Percentiles rank a stretch among this genome's conserved stretches.
These are phyloP conservation scores for Ophiostoma himal-ulmi DNA, from an alignment of 2,329 filamentous ascomycete genomes.

Conservation along the genomic window DNA sequence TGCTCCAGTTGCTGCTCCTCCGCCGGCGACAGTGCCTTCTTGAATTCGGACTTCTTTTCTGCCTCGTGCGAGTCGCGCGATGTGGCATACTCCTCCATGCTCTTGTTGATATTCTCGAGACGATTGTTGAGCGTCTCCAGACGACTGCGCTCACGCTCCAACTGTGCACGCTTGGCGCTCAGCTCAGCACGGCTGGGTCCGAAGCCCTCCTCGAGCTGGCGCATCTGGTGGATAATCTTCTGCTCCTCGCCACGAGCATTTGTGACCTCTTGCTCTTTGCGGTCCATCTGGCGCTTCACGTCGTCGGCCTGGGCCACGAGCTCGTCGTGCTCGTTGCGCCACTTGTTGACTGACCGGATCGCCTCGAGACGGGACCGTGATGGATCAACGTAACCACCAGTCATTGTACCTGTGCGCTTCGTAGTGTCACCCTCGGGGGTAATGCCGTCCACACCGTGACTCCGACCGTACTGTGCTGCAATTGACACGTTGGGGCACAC, in stretches of 20 bases:
- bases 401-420: slow-evolving; percentile 91
- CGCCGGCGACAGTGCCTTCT: slow-evolving; percentile 75
- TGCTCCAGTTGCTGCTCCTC: slow-evolving; percentile 77
- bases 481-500: slow-evolving; percentile 86
- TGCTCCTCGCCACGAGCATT: slow-evolving; percentile 75
- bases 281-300: slow-evolving; percentile 65
- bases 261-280: slow-evolving; percentile 83
- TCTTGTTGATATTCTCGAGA: slow-evolving; percentile 64
- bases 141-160: slow-evolving; percentile 66
- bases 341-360: slow-evolving; percentile 67
- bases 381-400: slow-evolving; percentile 87
- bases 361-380: slow-evolving; percentile 81
- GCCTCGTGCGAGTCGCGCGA: slow-evolving; percentile 70
- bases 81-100: slow-evolving; percentile 69
- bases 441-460: slow-evolving; percentile 85
- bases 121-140: slow-evolving; percentile 62
- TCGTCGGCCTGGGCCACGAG: slow-evolving; percentile 58
- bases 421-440: slow-evolving; percentile 92
- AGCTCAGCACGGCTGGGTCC: slow-evolving; percentile 74
- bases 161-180: slow-evolving; percentile 64
- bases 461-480: slow-evolving; percentile 84
- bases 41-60: slow-evolving; percentile 81
- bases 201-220: slow-evolving; percentile 74
- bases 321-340: slow-evolving; percentile 67
- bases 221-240: slow-evolving; percentile 71